phyloP scores from a whole-genome alignment of 352 stramenopile species.

The Phytophthora sp. region DNA sequence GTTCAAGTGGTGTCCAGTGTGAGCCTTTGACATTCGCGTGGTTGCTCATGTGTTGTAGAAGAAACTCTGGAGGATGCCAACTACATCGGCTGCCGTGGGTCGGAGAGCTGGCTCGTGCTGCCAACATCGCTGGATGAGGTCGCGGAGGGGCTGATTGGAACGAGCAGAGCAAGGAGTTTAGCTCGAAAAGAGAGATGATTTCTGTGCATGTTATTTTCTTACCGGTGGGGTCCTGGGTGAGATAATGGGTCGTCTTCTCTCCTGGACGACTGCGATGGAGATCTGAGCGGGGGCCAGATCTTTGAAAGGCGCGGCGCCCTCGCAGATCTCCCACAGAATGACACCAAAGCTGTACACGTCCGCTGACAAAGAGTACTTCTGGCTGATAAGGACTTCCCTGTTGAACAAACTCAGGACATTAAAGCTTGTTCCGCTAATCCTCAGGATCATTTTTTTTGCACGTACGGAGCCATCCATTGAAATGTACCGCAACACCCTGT shows the following conservation, averaged over 20 bases:
- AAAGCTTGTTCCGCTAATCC: background rate
- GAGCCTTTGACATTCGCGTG: background rate
- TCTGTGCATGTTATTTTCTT: background rate
- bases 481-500: constrained; percentile 81
- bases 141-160: constrained; percentile 59
- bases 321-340: constrained; percentile 86
- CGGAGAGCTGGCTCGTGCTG: constrained; percentile 59
- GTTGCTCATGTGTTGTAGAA: constrained; percentile 38
- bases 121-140: constrained; percentile 72
- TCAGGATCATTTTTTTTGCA: constrained; percentile 4
- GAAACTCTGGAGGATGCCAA: constrained; percentile 52
- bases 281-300: constrained; percentile 60
- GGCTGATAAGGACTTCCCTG: constrained; percentile 74
- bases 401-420: background rate
- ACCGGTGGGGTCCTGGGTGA: constrained; percentile 67
- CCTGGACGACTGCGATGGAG: constrained; percentile 66
- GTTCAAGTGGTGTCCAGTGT: background rate
- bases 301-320: constrained; percentile 63
- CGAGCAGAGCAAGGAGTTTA: constrained; percentile 3
- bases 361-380: constrained; percentile 69
- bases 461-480: constrained; percentile 86
- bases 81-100: constrained; percentile 53
- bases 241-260: constrained; percentile 66
- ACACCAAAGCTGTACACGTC: constrained; percentile 86
- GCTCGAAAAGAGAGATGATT: background rate